Evolutionary conservation across 805 yeast species (phyloP), one percentile per base, ranked within the genome.

Genomic region (Candida pseudofarinosa): DNA sequence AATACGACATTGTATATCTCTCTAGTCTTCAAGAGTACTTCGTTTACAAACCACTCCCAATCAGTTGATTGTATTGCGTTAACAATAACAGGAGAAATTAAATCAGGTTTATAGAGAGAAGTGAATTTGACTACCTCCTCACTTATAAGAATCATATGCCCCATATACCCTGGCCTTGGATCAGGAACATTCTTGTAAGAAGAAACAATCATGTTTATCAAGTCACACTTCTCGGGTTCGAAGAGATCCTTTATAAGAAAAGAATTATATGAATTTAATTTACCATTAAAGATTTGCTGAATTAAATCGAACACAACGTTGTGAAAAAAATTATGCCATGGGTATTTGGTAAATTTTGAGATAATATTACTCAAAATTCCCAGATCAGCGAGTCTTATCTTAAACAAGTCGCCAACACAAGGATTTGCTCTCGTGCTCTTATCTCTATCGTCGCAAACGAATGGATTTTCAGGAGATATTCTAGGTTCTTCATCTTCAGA

Each of bases 251-350:
- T 58, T 38, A 70, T 69, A 41, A 70, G 56, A 43, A 70, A 70
- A 2, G 74, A 89, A 49, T 85, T 82, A 65, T 90, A 91, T 55
- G 85, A 90, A 12, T 96, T 91, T 46, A 84, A 78, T 49, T 87
- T 91, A 73, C 97, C 98, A 62, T 88, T 89, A 60, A 93, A 77
- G 15, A 93, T 81, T 61, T 93, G 99, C 63, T 93, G 99, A 26
- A 93, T 84, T 48, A 93, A 80, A 65, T 93, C 99, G 71, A 91
- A 93, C 6, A 93, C 96, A 44, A 93, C 99, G 57, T 91, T 93
- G 63, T 93, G 99, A 71, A 93, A 77, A 58, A 93, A 93, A 59
- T 93, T 93, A 62, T 93, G 93, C 98, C 98, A 93, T 4, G 98
- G 97, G 62, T 83, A 88, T 47, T 76, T 69, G 62, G 90, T 82